A percentile compares a stretch with the other conserved stretches of the same genome.
phyloP scores from a whole-genome alignment of 495 filamentous ascomycete species.

The Hypoxylon lienhwacheense region DNA sequence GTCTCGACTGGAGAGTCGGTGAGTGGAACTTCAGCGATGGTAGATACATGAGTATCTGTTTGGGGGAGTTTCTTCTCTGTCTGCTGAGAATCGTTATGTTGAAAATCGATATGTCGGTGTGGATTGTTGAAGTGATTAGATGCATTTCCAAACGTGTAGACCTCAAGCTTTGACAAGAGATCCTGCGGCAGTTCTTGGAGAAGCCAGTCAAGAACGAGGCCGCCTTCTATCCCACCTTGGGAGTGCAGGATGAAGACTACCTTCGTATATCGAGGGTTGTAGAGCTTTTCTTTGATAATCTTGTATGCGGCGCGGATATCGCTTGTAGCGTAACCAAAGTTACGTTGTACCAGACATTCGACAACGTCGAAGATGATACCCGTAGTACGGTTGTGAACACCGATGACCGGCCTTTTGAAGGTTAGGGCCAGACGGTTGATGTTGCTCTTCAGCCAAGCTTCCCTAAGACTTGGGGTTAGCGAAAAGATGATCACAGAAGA shows the following conservation, averaged over 20 bases:
- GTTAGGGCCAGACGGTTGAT: slow-evolving; percentile 71
- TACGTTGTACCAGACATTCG: slow-evolving; percentile 76
- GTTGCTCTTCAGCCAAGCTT: slow-evolving; percentile 66
- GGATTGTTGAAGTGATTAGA: slow-evolving; percentile 92
- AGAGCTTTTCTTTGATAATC: slow-evolving; percentile 61
- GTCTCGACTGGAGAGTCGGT: slow-evolving; percentile 32
- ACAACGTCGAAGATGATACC: slow-evolving; percentile 75
- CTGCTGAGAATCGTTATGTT: slow-evolving; percentile 39
- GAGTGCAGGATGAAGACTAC: slow-evolving; percentile 79
- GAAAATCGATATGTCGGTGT: slow-evolving; percentile 49
- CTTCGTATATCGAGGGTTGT: slow-evolving; percentile 63
- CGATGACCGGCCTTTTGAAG: slow-evolving; percentile 72
- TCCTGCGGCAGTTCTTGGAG: slow-evolving; percentile 72
- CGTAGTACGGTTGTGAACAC: slow-evolving; percentile 79
- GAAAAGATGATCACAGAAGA: background rate
- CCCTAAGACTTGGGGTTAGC: slow-evolving; percentile 35
- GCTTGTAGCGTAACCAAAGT: slow-evolving; percentile 69
- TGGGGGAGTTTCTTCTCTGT: slow-evolving; percentile 29
- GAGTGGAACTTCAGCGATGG: slow-evolving; percentile 25
- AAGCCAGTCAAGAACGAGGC: slow-evolving; percentile 76
- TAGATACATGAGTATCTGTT: slow-evolving; percentile 2
- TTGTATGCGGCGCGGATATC: slow-evolving; percentile 64
- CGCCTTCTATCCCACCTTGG: slow-evolving; percentile 78
- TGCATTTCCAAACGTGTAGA: slow-evolving; percentile 84
- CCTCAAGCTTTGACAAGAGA: slow-evolving; percentile 68